A percentile compares a stretch with the other conserved stretches of the same genome.
These are phyloP conservation scores for Amauroascus verrucosus DNA, from an alignment of 2,329 filamentous ascomycete genomes.

Conservation along the genomic window DNA sequence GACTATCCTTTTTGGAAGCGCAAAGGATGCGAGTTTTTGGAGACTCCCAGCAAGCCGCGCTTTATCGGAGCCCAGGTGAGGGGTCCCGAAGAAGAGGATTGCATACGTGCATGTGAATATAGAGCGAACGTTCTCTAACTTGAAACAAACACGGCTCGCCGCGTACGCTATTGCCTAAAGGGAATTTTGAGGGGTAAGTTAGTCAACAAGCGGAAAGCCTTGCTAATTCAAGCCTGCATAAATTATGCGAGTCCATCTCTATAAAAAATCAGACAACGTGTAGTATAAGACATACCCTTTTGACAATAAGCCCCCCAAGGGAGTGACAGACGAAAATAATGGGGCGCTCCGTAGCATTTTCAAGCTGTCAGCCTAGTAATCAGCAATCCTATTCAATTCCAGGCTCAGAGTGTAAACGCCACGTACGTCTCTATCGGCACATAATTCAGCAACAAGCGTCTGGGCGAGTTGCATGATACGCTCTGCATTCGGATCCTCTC, in stretches of 20 bases:
- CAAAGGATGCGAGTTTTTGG: slow-evolving; percentile 24
- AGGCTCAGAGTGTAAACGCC: neutral
- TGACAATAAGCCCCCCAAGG: slow-evolving; percentile 35
- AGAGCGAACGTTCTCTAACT: slow-evolving; percentile 26
- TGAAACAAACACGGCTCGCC: slow-evolving; percentile 20
- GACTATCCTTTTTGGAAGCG: slow-evolving; percentile 21
- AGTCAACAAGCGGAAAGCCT: neutral
- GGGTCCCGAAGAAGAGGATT: slow-evolving; percentile 32
- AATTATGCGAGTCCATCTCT: too few species aligned
- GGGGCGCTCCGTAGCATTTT: slow-evolving; percentile 25
- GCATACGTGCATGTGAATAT: slow-evolving; percentile 32
- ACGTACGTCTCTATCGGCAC: slow-evolving; percentile 26
- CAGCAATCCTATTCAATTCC: too few species aligned
- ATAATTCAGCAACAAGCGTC: slow-evolving; percentile 27
- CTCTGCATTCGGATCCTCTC: neutral
- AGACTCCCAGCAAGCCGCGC: slow-evolving; percentile 20
- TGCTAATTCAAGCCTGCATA: too few species aligned
- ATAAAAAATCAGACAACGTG: too few species aligned
- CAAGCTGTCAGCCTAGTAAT: slow-evolving; percentile 22
- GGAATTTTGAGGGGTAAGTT: neutral
- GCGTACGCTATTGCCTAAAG: slow-evolving; percentile 19
- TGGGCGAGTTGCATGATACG: slow-evolving; percentile 30
- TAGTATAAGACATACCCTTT: slow-evolving; percentile 25
- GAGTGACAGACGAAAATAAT: slow-evolving; percentile 37
- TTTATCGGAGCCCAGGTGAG: slow-evolving; percentile 30